phyloP scores from a whole-genome alignment of 108 stramenopile genomes.

The Skeletonema costatum region DNA sequence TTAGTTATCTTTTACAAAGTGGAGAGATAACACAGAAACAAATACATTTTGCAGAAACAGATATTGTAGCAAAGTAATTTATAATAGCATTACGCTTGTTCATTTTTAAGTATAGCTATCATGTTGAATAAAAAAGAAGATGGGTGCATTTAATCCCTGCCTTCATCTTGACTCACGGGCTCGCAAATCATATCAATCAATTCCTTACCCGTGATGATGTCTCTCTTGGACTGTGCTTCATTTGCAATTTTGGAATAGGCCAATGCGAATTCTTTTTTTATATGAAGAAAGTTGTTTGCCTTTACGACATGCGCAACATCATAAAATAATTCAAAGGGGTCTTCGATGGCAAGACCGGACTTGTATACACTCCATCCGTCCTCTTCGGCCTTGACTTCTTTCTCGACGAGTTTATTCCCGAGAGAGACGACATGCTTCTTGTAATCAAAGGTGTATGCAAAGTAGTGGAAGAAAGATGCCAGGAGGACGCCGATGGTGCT shows the following conservation, averaged over 20 bases:
- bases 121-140: neutral
- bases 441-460: constrained; percentile 92
- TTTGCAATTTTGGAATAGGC: constrained; percentile 87
- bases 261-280: constrained; percentile 83
- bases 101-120: neutral
- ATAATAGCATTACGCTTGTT: neutral
- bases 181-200: constrained; percentile 83
- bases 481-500: constrained; percentile 76
- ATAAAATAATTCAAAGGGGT: constrained; percentile 99
- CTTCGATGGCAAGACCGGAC: constrained; percentile 94
- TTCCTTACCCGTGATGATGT: constrained; percentile 57
- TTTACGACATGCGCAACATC: constrained; percentile 99
- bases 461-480: constrained; percentile 93
- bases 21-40: constrained; percentile 3
- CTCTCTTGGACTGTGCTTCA: constrained; percentile 43
- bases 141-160: neutral
- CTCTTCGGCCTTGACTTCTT: constrained; percentile 91
- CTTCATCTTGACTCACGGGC: constrained; percentile 43
- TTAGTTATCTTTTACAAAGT: constrained; percentile 91
- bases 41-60: too few species aligned
- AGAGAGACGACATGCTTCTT: constrained; percentile 81
- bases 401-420: constrained; percentile 65
- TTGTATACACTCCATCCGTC: constrained; percentile 92
- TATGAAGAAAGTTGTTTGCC: constrained; percentile 72
- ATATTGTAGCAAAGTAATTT: neutral